Percentiles rank a stretch among this genome's conserved stretches.
phyloP scores from a whole-genome alignment of 345 rosid genomes.

The Durio zibethinus region DNA sequence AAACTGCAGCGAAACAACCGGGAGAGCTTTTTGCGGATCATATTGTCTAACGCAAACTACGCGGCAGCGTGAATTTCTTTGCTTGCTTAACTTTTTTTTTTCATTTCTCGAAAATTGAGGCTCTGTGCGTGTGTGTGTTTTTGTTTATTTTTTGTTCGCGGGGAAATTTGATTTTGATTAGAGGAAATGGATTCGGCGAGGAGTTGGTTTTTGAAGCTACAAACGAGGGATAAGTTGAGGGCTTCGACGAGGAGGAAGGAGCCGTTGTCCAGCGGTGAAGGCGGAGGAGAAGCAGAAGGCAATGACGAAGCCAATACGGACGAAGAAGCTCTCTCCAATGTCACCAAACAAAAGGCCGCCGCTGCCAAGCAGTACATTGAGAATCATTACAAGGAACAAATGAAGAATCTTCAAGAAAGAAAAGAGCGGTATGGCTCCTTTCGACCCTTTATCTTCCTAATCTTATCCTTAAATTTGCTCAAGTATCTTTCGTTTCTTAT shows the following conservation, averaged over 20 bases:
- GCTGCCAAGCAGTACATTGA: conserved; percentile 87
- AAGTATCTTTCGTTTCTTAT: neutral
- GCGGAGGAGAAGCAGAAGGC: conserved; percentile 24
- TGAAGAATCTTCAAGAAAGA: conserved; percentile 82
- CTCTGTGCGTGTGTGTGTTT: too few relatives aligned
- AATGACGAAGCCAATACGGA: conserved; percentile 27
- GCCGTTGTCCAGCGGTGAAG: conserved; percentile 17
- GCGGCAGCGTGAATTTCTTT: conserved; percentile 36
- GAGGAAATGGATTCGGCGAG: conserved; percentile 67
- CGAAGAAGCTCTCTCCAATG: conserved; percentile 50
- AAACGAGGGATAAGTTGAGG: conserved; percentile 53
- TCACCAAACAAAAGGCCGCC: conserved; percentile 70
- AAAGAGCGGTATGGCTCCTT: conserved; percentile 48
- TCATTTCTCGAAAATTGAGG: neutral
- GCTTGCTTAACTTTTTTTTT: conserved; percentile 13
- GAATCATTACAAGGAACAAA: conserved; percentile 81
- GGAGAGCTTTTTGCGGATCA: conserved; percentile 20
- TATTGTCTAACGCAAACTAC: conserved; percentile 17
- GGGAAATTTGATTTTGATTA: conserved; percentile 7
- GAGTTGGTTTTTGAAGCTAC: conserved; percentile 74
- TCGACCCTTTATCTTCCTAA: neutral
- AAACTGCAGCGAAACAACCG: neutral
- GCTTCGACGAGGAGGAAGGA: conserved; percentile 35
- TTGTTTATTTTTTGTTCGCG: neutral
- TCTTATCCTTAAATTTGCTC: neutral